Percentiles rank a stretch among this genome's conserved stretches.
phyloP scores from a whole-genome alignment of 2,329 filamentous ascomycete genomes.

The Trichophaea hybrida region DNA sequence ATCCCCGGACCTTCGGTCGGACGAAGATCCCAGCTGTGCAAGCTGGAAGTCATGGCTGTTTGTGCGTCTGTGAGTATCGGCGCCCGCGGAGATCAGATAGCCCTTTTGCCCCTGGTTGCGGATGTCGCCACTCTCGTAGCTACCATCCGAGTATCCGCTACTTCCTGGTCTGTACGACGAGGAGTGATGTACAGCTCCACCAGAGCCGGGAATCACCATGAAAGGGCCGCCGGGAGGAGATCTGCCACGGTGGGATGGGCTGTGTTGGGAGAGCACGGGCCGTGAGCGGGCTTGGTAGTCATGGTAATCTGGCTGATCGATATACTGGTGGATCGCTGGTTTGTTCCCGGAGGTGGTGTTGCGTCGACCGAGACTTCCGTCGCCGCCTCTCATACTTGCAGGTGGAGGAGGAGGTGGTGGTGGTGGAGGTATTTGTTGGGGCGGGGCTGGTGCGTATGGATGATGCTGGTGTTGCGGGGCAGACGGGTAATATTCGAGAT shows the following conservation, averaged over 20 bases:
- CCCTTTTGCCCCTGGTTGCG: constrained; percentile 8
- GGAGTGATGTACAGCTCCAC: constrained; percentile 7
- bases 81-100: constrained; percentile 8
- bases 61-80: constrained; percentile 8
- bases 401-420: constrained; percentile 13
- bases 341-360: constrained; percentile 8
- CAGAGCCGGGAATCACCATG: constrained; percentile 13
- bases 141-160: constrained; percentile 17
- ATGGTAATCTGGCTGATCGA: constrained; percentile 7
- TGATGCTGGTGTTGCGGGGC: constrained; percentile 2
- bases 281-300: constrained; percentile 10
- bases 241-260: not conserved
- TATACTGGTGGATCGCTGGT: constrained; percentile 19
- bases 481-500: constrained; percentile 8
- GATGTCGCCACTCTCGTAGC: constrained; percentile 8
- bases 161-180: constrained; percentile 14
- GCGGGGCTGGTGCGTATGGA: constrained; percentile 8
- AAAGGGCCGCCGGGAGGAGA: constrained; percentile 16
- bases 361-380: constrained; percentile 9
- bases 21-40: constrained; percentile 7
- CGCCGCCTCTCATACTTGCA: constrained; percentile 16
- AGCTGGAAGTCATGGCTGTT: constrained; percentile 15
- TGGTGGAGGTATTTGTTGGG: constrained; percentile 7
- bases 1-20: constrained; percentile 5
- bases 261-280: not conserved